Conservation (phyloP, 2,329 filamentous ascomycete genomes). For the Aspergillus jensenii region DNA sequence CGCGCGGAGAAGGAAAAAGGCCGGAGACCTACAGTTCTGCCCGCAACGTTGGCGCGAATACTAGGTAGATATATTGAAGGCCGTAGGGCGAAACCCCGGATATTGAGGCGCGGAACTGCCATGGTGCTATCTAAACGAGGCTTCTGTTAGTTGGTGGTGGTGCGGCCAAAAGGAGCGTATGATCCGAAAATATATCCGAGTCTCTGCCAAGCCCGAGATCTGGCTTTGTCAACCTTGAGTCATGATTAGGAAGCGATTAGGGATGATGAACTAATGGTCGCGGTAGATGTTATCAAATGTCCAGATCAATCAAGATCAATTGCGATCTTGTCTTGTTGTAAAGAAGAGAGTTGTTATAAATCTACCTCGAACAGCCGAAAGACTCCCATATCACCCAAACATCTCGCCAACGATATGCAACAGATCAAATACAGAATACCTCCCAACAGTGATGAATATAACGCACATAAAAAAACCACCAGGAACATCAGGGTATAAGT, state of each 20-base stretch:
- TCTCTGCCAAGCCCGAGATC: neutral
- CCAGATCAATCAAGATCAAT: neutral
- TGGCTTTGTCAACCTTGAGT: neutral
- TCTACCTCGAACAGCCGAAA: neutral
- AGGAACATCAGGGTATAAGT: neutral
- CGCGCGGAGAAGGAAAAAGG: slow-evolving; percentile 15
- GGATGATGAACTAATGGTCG: neutral
- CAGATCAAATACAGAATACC: neutral
- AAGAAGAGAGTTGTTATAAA: neutral
- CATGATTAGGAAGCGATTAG: neutral
- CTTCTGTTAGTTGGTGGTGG: neutral
- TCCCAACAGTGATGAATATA: neutral
- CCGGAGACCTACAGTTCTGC: slow-evolving; percentile 21
- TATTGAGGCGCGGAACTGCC: neutral
- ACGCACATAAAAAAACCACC: neutral
- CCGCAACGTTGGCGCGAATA: slow-evolving; percentile 18
- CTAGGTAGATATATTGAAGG: neutral
- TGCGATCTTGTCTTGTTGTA: neutral
- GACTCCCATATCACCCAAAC: neutral
- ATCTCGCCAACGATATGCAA: neutral
- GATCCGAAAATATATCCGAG: neutral
- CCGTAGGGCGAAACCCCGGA: neutral
- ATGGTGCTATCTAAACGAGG: neutral
- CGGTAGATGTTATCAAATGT: neutral
- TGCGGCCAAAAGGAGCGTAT: neutral